A percentile compares a stretch with the other conserved stretches of the same genome.
Conservation (phyloP, 345 rosid species). For the Dovyalis caffra region DNA sequence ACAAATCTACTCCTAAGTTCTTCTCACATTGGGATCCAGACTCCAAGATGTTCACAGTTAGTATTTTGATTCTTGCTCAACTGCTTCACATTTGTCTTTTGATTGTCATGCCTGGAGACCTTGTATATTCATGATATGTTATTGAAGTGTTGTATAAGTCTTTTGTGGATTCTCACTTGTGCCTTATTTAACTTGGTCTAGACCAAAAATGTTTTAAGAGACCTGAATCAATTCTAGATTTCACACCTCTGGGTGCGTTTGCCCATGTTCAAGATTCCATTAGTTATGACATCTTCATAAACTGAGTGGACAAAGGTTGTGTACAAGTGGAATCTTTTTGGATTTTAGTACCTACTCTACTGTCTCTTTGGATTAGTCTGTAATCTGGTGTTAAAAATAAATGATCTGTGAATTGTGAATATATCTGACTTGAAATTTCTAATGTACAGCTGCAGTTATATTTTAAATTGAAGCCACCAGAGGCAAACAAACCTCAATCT, state of each 20-base stretch:
- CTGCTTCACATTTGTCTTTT: background rate
- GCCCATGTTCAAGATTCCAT: background rate
- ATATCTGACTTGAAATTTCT: conserved; percentile 6
- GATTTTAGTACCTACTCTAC: background rate
- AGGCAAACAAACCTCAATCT: conserved; percentile 68
- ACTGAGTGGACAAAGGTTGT: background rate
- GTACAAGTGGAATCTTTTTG: background rate
- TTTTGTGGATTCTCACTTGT: background rate
- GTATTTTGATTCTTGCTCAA: conserved; percentile 22
- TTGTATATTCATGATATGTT: background rate
- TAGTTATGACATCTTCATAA: background rate
- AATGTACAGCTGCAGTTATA: conserved; percentile 77
- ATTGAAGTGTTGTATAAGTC: background rate
- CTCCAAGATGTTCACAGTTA: conserved; percentile 96
- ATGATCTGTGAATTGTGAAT: background rate
- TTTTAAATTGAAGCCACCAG: conserved; percentile 78
- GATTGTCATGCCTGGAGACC: background rate
- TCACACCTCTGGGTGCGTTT: no score
- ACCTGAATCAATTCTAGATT: background rate
- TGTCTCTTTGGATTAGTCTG: background rate
- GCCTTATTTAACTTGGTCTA: background rate
- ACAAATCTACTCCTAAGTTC: conserved; percentile 95
- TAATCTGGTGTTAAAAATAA: background rate
- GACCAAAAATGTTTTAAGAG: background rate
- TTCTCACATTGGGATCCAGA: conserved; percentile 99